A percentile compares a stretch with the other conserved stretches of the same genome.
These are phyloP conservation scores for Crithidia acanthocephali DNA, from an alignment of 208 protist species.

Conservation along the genomic window DNA sequence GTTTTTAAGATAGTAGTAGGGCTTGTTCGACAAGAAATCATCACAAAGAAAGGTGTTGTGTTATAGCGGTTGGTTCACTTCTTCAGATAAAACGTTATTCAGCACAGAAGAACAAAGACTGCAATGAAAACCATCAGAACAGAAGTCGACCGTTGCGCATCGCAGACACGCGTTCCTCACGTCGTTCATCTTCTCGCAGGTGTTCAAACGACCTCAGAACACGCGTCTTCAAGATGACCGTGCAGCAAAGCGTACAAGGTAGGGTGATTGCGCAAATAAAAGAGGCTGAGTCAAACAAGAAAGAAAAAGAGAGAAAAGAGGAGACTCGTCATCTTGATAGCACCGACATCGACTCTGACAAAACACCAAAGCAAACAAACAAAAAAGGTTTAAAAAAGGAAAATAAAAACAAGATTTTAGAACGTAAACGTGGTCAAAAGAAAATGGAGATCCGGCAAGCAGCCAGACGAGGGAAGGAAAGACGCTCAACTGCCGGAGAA, in stretches of 20 bases:
- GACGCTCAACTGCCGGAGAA: no score
- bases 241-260: no score
- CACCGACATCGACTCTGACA: no score
- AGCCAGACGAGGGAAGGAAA: neutral
- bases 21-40: conserved; percentile 2
- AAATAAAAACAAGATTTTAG: neutral
- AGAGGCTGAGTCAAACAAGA: neutral
- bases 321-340: neutral
- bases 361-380: neutral
- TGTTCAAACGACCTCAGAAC: no score
- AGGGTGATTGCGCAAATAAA: neutral
- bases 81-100: no score
- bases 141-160: neutral
- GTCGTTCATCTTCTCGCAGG: no score
- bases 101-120: neutral
- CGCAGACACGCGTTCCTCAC: neutral
- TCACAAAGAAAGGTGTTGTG: conserved; percentile 5
- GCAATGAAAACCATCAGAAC: neutral
- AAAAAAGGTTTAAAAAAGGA: neutral
- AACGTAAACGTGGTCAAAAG: neutral
- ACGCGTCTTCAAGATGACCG: no score
- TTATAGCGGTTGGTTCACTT: neutral
- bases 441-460: neutral
- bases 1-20: neutral
- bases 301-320: neutral